Evolutionary conservation across 805 yeast species (phyloP).

Genomic region (Priceomyces medius): DNA sequence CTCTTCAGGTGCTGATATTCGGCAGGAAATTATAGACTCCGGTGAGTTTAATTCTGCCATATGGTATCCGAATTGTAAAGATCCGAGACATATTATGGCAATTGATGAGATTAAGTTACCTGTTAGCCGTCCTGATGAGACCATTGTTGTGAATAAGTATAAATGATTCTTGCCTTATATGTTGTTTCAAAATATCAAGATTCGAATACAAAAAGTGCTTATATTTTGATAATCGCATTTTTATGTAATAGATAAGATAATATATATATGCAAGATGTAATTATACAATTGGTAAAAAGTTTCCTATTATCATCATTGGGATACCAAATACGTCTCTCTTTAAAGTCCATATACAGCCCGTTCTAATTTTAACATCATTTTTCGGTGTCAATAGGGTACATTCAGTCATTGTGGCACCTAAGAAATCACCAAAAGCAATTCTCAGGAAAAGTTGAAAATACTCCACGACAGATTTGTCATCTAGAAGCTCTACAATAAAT

Average conservation of each 20-base stretch:
- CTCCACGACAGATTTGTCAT: conserved; percentile 80
- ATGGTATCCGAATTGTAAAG: conserved; percentile 91
- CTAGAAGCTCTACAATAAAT: conserved; percentile 80
- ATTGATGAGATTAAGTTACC: conserved; percentile 43
- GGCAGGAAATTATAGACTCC: conserved; percentile 64
- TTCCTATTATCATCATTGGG: conserved; percentile 96
- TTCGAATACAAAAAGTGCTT: background rate
- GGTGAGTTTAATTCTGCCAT: conserved; percentile 95
- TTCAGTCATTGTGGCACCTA: conserved; percentile 81
- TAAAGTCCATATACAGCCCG: conserved; percentile 88
- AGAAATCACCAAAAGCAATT: conserved; percentile 87
- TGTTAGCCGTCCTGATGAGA: conserved; percentile 18
- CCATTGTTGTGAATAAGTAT: background rate
- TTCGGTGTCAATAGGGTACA: conserved; percentile 71
- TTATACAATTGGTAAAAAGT: conserved; percentile 74
- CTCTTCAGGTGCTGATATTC: conserved; percentile 26
- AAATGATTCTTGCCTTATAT: background rate
- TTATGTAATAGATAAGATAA: background rate
- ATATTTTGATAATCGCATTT: conserved; percentile 1
- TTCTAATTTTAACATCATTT: conserved; percentile 56
- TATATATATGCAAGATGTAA: conserved; percentile 1
- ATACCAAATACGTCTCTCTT: conserved; percentile 94
- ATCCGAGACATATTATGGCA: conserved; percentile 66
- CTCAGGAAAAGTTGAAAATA: conserved; percentile 83
- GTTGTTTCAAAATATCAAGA: background rate